Conservation (phyloP, 2,329 filamentous ascomycete species). For the Ilyonectria sp. region DNA sequence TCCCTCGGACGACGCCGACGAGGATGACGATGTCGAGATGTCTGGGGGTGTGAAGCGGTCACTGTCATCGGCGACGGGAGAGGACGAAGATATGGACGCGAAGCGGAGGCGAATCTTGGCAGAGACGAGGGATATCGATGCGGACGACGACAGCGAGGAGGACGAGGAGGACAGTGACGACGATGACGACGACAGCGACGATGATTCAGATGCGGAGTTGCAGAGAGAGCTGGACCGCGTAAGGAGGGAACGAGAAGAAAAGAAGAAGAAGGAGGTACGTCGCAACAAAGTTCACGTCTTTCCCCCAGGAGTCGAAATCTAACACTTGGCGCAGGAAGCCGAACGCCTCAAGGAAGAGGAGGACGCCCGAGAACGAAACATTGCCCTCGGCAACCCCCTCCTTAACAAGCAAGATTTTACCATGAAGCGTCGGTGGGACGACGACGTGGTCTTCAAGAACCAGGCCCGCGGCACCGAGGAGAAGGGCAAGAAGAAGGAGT, state of each 20-base stretch:
- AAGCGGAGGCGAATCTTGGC: conserved; percentile 91
- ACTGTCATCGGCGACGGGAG: conserved; percentile 43
- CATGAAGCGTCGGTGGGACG: conserved; percentile 95
- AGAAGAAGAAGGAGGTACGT: conserved; percentile 56
- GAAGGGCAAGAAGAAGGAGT: conserved; percentile 89
- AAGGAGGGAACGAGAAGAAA: conserved; percentile 76
- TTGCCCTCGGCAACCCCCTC: conserved; percentile 92
- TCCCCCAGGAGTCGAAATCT: conserved; percentile 5
- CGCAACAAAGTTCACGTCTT: neutral
- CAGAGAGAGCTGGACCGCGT: conserved; percentile 96
- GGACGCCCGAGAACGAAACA: conserved; percentile 87
- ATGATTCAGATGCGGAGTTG: conserved; percentile 79
- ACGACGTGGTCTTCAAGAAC: conserved; percentile 99
- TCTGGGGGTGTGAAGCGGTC: conserved; percentile 73
- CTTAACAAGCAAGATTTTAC: conserved; percentile 92
- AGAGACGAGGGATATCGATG: conserved; percentile 90
- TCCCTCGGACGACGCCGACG: conserved; percentile 64
- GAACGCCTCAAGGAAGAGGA: conserved; percentile 86
- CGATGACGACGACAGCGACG: conserved; percentile 67
- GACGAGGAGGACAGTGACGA: conserved; percentile 70
- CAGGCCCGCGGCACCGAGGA: conserved; percentile 96
- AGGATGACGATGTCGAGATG: conserved; percentile 58
- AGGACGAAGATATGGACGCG: conserved; percentile 77
- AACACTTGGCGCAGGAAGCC: conserved; percentile 71
- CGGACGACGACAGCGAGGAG: conserved; percentile 74